Percentiles rank a stretch among this genome's conserved stretches.
Evolutionary conservation across 179 eudicot species (phyloP).

Genomic region (Vitellaria paradoxa): DNA sequence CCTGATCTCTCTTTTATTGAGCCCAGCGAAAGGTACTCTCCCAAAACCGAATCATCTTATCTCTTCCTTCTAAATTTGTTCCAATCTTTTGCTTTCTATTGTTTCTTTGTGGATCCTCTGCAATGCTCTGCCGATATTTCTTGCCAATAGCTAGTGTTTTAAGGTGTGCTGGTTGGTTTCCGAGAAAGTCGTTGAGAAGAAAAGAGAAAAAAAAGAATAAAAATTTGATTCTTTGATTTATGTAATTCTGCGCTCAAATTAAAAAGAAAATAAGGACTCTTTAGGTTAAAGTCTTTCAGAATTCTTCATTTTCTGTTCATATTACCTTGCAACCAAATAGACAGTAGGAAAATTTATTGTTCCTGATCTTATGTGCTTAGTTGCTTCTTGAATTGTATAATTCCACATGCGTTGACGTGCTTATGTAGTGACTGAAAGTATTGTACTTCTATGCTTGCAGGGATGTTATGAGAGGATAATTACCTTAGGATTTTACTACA

Average conservation of each 20-base stretch:
- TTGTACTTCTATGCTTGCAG: conserved; percentile 32
- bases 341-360: not conserved
- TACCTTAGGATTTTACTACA: conserved; percentile 84
- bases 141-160: not conserved
- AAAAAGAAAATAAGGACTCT: not conserved
- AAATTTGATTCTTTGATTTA: not conserved
- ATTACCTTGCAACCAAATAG: not conserved
- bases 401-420: not conserved
- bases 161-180: not conserved
- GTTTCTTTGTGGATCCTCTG: not conserved
- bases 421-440: not conserved
- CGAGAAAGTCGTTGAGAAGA: not conserved
- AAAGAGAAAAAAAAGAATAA: not conserved
- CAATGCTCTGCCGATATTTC: not conserved
- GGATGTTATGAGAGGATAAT: conserved; percentile 85
- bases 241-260: not conserved
- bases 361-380: not conserved
- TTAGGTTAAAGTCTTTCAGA: not conserved
- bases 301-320: not conserved
- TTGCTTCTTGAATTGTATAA: not conserved
- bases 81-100: not conserved
- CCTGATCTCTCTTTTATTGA: conserved; percentile 74
- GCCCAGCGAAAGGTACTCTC: conserved; percentile 61
- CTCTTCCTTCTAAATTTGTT: not conserved
- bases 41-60: not conserved